Evolutionary conservation across 225 moss, liverwort and hornwort genomes (phyloP).

Genomic region (Polytrichum commune): DNA sequence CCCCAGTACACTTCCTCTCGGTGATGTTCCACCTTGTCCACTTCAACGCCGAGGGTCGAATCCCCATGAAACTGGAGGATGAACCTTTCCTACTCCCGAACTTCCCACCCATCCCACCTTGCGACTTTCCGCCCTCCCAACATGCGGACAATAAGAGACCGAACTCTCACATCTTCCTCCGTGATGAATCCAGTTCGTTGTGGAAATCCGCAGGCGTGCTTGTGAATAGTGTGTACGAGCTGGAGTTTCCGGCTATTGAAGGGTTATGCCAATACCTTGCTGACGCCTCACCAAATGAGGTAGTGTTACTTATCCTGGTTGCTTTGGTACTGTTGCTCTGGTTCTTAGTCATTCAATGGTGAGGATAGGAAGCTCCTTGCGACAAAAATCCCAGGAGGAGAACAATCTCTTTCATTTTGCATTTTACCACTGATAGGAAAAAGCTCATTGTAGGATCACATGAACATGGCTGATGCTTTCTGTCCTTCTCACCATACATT

Average conservation of each 20-base stretch:
- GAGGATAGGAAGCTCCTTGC: not conserved
- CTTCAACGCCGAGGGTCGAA: slow-evolving; percentile 8
- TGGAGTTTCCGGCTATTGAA: slow-evolving; percentile 17
- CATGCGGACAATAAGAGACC: not conserved
- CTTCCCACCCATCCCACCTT: slow-evolving; percentile 7
- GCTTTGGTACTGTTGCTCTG: too few species aligned
- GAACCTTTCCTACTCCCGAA: slow-evolving; percentile 4
- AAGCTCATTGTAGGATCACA: not conserved
- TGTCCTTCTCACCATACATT: not conserved
- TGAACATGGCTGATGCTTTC: not conserved
- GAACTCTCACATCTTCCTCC: slow-evolving; percentile 20
- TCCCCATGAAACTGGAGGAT: not conserved
- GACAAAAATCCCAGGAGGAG: too few species aligned
- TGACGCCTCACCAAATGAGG: not conserved
- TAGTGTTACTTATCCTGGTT: not conserved
- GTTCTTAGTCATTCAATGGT: not conserved
- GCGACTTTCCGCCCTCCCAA: slow-evolving; percentile 9
- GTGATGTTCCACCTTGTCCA: not conserved
- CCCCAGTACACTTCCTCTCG: slow-evolving; percentile 32
- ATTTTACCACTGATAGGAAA: not conserved
- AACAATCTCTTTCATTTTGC: not conserved
- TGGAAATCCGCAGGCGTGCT: slow-evolving; percentile 37
- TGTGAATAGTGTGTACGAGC: slow-evolving; percentile 43
- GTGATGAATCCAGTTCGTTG: slow-evolving; percentile 23
- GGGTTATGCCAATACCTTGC: slow-evolving; percentile 16